Base-by-base conservation (phyloP, 805 yeast genomes). In the Starmera quercuum region DNA sequence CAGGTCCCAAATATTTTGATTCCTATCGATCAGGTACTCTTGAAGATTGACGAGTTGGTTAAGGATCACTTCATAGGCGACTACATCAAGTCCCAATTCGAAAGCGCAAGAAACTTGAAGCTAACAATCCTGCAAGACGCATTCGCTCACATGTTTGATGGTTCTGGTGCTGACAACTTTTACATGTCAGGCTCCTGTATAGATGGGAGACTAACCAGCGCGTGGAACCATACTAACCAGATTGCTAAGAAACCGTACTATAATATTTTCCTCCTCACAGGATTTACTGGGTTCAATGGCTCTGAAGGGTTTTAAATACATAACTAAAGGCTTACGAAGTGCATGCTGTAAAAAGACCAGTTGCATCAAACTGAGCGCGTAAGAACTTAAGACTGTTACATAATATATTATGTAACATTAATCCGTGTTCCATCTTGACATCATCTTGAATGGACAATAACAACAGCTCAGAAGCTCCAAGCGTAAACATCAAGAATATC, bases 151-250 rank as follows among this genome's bases (percentile, higher is more conserved):
- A 63, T 63, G 67, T 62, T 80, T 54, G 86, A 81, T 53, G 88
- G 92, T 2, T 77, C 85, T 8, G 94, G 94, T 31, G 87, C 88
- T 8, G 86, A 82, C 49, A 83, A 83, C 54, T 83, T 79, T 54
- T 82, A 78, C 52, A 82, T 81, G 66, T 84, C 87, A 20, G 94
- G 94, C 2, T 75, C 84, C 3, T 83, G 94, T 58, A 83, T 83
- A 32, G 94, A 83, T 53, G 94, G 92, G 15, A 71, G 88, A 34
- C 61, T 83, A 31, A 83, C 92, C 0, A 73, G 83, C 34, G 84
- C 87, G 3, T 83, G 90, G 85, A 83, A 82, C 47, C 83, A 84
- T 68, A 82, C 87, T 35, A 83, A 82, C 50, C 69, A 70, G 41
- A 74, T 83, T 26, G 59, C 76, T 18, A 78, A 80, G 49, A 81